A percentile compares a stretch with the other conserved stretches of the same genome.
These are phyloP conservation scores for Cicer yamashitae DNA, from an alignment of 306 rosid genomes.

Conservation along the genomic window DNA sequence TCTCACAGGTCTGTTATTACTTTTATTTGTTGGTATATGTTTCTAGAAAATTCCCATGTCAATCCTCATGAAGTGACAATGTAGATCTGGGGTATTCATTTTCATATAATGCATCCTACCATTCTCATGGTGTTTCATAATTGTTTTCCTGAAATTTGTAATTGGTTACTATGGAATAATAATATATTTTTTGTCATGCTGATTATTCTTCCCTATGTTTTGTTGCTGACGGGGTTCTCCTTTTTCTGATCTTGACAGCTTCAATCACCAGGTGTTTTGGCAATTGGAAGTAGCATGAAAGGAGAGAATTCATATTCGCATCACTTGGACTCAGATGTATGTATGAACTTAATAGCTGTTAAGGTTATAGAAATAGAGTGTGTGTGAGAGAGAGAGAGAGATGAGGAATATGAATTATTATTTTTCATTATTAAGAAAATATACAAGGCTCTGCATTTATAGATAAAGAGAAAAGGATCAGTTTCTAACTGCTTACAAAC, in stretches of 20 bases:
- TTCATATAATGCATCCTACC: conserved; percentile 1
- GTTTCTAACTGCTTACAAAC: not conserved
- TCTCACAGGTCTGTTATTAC: conserved; percentile 76
- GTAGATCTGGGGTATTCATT: conserved; percentile 13
- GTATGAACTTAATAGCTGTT: conserved; percentile 42
- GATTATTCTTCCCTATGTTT: conserved; percentile 28
- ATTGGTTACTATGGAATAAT: conserved; percentile 23
- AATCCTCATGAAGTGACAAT: conserved; percentile 18
- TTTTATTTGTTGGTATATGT: conserved; percentile 19
- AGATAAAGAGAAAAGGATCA: not conserved
- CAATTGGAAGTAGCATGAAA: conserved; percentile 98
- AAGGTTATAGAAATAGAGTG: not conserved
- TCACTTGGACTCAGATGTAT: conserved; percentile 96
- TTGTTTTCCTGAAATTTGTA: conserved; percentile 25
- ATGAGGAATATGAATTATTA: not conserved
- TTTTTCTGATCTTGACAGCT: conserved; percentile 69
- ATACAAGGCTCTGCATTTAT: not conserved
- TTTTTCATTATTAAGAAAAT: not conserved
- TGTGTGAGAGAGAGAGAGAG: not conserved
- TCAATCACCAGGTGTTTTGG: conserved; percentile 91
- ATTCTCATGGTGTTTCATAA: conserved; percentile 12
- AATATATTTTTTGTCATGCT: not conserved
- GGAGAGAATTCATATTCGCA: conserved; percentile 98
- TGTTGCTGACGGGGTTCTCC: conserved; percentile 44
- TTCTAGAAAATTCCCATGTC: conserved; percentile 17